Percentiles rank a stretch among this genome's conserved stretches.
Evolutionary conservation across 2,329 filamentous ascomycete genomes (phyloP).

Genomic region (Aspergillus puulaauensis): DNA sequence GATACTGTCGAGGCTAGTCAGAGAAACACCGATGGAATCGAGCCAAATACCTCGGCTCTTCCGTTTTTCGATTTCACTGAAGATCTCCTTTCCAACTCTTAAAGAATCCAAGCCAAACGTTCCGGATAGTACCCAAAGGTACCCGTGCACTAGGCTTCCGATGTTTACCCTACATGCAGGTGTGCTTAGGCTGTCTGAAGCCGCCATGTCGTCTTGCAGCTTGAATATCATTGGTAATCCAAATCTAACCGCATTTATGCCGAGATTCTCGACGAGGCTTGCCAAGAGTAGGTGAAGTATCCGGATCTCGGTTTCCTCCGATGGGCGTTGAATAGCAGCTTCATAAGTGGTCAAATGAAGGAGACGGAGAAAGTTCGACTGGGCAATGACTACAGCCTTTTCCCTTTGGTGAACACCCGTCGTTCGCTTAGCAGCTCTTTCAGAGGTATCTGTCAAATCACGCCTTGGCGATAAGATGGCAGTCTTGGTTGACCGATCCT

Average conservation of each 20-base stretch:
- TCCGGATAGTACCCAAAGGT: slow-evolving; percentile 77
- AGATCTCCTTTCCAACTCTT: slow-evolving; percentile 67
- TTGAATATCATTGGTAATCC: slow-evolving; percentile 87
- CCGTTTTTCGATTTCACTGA: slow-evolving; percentile 73
- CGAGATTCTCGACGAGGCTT: slow-evolving; percentile 72
- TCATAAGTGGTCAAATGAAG: slow-evolving; percentile 90
- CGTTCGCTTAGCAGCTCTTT: slow-evolving; percentile 57
- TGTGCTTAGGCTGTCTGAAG: slow-evolving; percentile 26
- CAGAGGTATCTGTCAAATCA: slow-evolving; percentile 37
- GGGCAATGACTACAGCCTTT: slow-evolving; percentile 51
- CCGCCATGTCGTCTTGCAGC: slow-evolving; percentile 75
- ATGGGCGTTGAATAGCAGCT: slow-evolving; percentile 71
- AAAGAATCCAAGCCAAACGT: slow-evolving; percentile 74
- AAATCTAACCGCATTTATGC: slow-evolving; percentile 75
- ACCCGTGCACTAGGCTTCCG: slow-evolving; percentile 83
- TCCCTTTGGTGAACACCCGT: slow-evolving; percentile 62
- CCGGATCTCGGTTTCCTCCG: slow-evolving; percentile 71
- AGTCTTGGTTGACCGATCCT: slow-evolving; percentile 55
- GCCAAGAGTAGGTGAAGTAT: slow-evolving; percentile 75
- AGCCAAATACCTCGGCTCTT: slow-evolving; percentile 77
- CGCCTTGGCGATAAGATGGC: slow-evolving; percentile 45
- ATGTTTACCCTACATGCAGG: slow-evolving; percentile 73
- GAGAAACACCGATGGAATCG: slow-evolving; percentile 69
- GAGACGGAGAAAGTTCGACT: slow-evolving; percentile 74
- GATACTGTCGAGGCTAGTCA: slow-evolving; percentile 63